phyloP scores from a whole-genome alignment of 202 grass and related monocot genomes.

The Schoenoplectus triqueter region DNA sequence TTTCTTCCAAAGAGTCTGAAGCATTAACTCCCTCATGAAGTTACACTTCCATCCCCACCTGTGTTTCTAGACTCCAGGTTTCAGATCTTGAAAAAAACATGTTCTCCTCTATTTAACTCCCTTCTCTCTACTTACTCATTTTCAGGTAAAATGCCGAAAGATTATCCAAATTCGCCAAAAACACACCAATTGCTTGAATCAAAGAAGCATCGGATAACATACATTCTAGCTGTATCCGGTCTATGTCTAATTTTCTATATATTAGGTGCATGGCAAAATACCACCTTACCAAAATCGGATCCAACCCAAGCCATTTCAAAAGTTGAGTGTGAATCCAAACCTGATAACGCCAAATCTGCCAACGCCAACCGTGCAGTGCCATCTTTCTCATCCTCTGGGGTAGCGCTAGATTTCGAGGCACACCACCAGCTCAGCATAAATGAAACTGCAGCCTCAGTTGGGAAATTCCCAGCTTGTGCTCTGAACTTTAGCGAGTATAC shows the following conservation, averaged over 20 bases:
- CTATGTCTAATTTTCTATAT: constrained; percentile 92
- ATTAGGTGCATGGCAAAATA: constrained; percentile 92
- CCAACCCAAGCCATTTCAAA: constrained; percentile 48
- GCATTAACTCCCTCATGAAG: constrained; percentile 26
- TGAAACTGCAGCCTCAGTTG: constrained; percentile 26
- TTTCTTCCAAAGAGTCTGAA: constrained; percentile 29
- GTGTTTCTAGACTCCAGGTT: constrained; percentile 22
- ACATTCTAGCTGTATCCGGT: constrained; percentile 58
- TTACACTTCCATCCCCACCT: constrained; percentile 11
- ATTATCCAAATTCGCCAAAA: constrained; percentile 73
- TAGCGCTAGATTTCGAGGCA: constrained; percentile 68
- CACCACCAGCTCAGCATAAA: constrained; percentile 66
- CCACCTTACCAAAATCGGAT: constrained; percentile 43
- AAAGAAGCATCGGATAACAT: constrained; percentile 74
- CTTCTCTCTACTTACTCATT: constrained; percentile 43
- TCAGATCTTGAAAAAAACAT: neutral
- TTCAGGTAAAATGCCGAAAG: constrained; percentile 91
- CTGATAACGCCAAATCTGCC: constrained; percentile 19
- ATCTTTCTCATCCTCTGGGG: constrained; percentile 44
- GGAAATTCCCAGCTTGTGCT: constrained; percentile 59
- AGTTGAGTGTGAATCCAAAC: constrained; percentile 53
- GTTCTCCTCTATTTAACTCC: constrained; percentile 20
- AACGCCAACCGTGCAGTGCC: constrained; percentile 42
- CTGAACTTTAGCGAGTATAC: constrained; percentile 93
- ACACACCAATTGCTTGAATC: constrained; percentile 64